These are phyloP conservation scores for Xylariales sp. DNA, from an alignment of 2,329 filamentous ascomycete species.

Conservation along the genomic window DNA sequence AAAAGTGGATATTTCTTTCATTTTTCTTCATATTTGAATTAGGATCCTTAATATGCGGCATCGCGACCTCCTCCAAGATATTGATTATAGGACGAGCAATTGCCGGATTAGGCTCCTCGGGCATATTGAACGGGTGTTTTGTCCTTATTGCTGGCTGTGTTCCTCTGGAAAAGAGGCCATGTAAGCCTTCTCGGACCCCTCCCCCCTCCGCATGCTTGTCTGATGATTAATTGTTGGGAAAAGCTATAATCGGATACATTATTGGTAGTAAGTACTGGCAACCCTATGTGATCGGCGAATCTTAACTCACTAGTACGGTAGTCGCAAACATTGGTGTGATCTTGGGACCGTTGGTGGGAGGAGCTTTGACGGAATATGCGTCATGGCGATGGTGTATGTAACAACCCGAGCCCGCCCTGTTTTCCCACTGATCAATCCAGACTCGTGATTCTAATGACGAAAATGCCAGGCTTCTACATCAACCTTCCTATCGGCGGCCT, in stretches of 20 bases:
- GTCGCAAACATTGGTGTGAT: neutral
- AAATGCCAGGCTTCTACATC: constrained; percentile 1
- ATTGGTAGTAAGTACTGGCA: neutral
- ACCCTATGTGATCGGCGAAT: neutral
- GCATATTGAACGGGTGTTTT: neutral
- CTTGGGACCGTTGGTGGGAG: neutral
- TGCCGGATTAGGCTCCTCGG: neutral
- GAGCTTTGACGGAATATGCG: neutral
- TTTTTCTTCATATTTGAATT: neutral
- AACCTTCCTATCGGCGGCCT: neutral
- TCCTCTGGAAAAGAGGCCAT: neutral
- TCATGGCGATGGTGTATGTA: neutral
- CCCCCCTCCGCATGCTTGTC: neutral
- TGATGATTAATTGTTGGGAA: neutral
- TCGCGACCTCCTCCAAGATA: neutral
- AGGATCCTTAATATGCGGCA: neutral
- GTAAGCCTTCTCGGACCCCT: neutral
- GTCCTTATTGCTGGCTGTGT: neutral
- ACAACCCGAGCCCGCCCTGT: neutral
- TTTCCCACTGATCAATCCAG: neutral
- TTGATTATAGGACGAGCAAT: neutral
- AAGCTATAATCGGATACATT: neutral
- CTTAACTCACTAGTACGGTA: neutral
- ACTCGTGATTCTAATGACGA: neutral
- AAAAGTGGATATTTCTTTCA: neutral